Evolutionary conservation across 345 rosid genomes (phyloP), one percentile per base, ranked within the genome.

Genomic region (Gossypium stocksii): DNA sequence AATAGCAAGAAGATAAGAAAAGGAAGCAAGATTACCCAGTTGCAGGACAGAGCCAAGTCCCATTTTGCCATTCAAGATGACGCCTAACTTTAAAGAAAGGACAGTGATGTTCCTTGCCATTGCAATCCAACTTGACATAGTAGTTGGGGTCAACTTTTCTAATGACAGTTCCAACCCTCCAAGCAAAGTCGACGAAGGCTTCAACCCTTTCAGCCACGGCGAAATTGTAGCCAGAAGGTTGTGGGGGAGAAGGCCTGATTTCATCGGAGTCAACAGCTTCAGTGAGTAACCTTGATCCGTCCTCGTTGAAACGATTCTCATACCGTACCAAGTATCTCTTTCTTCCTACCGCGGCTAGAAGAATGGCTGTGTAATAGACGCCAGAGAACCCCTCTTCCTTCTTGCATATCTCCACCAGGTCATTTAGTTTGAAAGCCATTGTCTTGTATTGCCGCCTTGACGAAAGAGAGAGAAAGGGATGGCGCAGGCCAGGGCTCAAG

Each of bases 51-150:
- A 69, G 22, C 83, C 83, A 80, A 20, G 22, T 68, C 9, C 58
- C 77, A 49, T 80, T 74, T 56, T 16, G 57, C 71, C 77, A 80
- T 62, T 77, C 78, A 38, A 77, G 83, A 77, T 80, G 83, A 46
- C 56, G 56, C 48, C 83, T 60, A 41, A 77, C 67, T 61, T 73
- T 62, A n/a, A 68, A 22, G 29, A 34, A 77, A 14, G 80, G 56
- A 43, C 74, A 69, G 69, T 77, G 80, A 49, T 45, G 77, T 41
- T 54, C 72, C n/a, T 48, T 20, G 46, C 75, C 83, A 22, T 15
- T 70, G 10, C 44, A 29, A 22, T 80, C 83, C 62, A 80, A 20
- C 68, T 63, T 73, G 16, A 80, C 83, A 41, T 56, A 22, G 65
- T 76, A 80, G 56, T 77, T 66, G 4, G 72, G 77, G 66, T 77